phyloP scores from a whole-genome alignment of 331 rosid species.

The Telfairia occidentalis region DNA sequence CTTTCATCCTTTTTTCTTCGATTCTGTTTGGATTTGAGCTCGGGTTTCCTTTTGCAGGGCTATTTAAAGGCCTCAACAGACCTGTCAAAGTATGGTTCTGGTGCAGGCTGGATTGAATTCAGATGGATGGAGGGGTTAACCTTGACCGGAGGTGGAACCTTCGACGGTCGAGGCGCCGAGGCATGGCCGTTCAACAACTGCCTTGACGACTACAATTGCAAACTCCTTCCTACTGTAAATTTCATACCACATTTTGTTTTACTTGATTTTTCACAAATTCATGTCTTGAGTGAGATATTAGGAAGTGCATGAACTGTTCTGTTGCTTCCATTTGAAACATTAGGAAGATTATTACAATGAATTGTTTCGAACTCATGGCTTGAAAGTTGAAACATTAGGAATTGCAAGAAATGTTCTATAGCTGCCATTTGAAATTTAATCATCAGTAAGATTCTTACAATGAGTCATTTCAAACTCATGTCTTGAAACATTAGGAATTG shows the following conservation, averaged over 20 bases:
- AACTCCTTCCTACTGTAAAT: constrained; percentile 38
- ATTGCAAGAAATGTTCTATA: background rate
- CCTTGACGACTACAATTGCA: constrained; percentile 27
- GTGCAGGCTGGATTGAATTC: constrained; percentile 35
- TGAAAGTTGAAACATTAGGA: background rate
- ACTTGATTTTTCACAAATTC: too few species aligned
- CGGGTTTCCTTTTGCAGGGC: constrained; percentile 21
- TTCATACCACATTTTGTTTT: background rate
- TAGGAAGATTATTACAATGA: background rate
- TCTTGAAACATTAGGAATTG: background rate
- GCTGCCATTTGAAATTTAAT: background rate
- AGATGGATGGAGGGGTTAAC: constrained; percentile 27
- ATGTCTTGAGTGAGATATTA: too few species aligned
- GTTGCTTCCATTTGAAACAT: background rate
- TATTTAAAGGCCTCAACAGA: constrained; percentile 36
- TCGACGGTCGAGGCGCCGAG: constrained; percentile 37
- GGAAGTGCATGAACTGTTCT: background rate
- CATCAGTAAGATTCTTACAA: background rate
- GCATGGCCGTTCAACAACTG: constrained; percentile 47
- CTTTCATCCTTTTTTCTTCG: background rate
- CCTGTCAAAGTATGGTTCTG: constrained; percentile 24
- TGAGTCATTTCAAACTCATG: background rate
- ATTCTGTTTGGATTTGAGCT: background rate
- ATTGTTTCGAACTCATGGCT: background rate
- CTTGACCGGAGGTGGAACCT: constrained; percentile 42